Percentiles rank a stretch among this genome's conserved stretches.
Evolutionary conservation across 2,329 filamentous ascomycete species (phyloP).

Genomic region (Ophiostoma triangulosporum): DNA sequence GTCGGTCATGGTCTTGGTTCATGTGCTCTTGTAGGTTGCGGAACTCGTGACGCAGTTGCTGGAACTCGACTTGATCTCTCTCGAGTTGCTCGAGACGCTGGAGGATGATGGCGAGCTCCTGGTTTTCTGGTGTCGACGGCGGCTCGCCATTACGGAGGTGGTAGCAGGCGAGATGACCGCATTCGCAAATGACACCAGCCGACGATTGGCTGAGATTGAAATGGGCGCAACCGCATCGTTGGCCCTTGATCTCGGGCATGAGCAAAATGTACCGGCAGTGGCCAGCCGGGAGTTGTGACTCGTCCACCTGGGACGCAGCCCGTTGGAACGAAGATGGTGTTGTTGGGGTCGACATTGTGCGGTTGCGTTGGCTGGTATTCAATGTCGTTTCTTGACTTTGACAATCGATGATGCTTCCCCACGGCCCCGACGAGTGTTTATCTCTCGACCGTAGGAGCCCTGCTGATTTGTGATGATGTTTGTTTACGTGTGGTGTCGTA

Average conservation of each 20-base stretch:
- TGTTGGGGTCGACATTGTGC: conserved; percentile 13
- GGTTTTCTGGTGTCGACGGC: conserved; percentile 23
- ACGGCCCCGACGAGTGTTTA: not conserved
- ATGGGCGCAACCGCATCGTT: conserved; percentile 44
- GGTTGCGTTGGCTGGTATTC: not conserved
- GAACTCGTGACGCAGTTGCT: conserved; percentile 18
- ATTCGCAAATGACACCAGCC: conserved; percentile 42
- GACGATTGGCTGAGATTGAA: conserved; percentile 41
- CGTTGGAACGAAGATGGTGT: conserved; percentile 20
- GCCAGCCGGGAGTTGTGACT: conserved; percentile 38
- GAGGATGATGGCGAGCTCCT: conserved; percentile 35
- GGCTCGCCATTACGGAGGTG: conserved; percentile 36
- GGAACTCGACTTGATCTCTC: conserved; percentile 24
- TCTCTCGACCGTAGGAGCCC: not conserved
- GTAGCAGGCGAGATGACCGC: conserved; percentile 47
- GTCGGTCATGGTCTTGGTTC: conserved; percentile 19
- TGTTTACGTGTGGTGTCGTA: not conserved
- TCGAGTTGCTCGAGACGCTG: conserved; percentile 32
- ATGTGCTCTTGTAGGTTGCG: conserved; percentile 14
- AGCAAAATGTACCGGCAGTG: conserved; percentile 47
- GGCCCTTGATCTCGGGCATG: conserved; percentile 41
- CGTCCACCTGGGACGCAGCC: conserved; percentile 23
- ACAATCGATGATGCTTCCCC: not conserved
- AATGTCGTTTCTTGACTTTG: not conserved
- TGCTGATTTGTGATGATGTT: too few relatives aligned